Base-by-base conservation (phyloP, 2,329 filamentous ascomycete genomes). In the Fonsecaea multimorphosa region DNA sequence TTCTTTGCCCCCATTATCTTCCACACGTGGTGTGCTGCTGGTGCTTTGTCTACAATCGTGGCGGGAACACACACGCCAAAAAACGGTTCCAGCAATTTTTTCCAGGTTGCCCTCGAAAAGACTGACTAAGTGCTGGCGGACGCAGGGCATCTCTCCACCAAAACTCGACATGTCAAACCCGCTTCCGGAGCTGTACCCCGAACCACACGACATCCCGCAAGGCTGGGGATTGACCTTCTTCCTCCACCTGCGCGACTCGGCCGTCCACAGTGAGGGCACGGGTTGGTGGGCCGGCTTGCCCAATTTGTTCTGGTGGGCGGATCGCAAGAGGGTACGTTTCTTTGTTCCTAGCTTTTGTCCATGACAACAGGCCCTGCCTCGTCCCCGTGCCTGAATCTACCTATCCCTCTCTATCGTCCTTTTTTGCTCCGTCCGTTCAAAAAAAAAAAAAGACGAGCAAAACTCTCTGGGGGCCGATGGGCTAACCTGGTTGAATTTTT, bases 161-260 rank as follows among this genome's bases (percentile, higher is more conserved):
- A 85, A 85, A 69, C 81, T 81, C 0, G 76, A 81, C 29, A 76
- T 85, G 27, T 80, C 82, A 1, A 84, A 86, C 70, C 72, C 77
- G 0, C 67, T 83, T 0, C 77, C 81, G 0, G 85, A 88, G 56
- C 67, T 89, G n/a, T 89, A 85, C 67, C 80, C 80, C 0, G 76
- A 81, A 1, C 75, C 7, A 72, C 81, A 81, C 27, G 71, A 75
- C 27, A 65, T 80, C 49, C 84, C 87, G 0, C 87, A 90, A 72
- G 89, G 89, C 12, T 90, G 87, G 87, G 87, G 87, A 0, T 75
- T 90, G 54, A 84, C 82, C 0, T 87, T 87, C 61, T 84, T 88
- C 79, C 74, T 87, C n/a, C 84, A 76, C 40, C 58, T 72, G n/a
- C 62, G 65, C 31, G 67, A 67, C 0, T 70, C 74, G 0, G 86